A percentile compares a stretch with the other conserved stretches of the same genome.
phyloP scores from a whole-genome alignment of 2,329 filamentous ascomycete species.

The Diplodia seriata region DNA sequence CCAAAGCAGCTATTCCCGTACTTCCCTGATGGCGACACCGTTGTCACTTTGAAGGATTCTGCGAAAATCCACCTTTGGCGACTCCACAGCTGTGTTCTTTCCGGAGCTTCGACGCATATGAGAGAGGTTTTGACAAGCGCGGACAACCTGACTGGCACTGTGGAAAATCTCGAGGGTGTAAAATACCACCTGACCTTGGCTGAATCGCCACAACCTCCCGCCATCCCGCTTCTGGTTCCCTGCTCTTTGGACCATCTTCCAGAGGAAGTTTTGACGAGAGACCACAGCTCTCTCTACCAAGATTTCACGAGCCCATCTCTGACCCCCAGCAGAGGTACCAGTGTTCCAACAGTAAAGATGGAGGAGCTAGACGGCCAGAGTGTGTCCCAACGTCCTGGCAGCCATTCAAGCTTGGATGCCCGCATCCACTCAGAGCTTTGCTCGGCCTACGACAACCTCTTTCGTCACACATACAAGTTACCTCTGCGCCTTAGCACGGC shows the following conservation, averaged over 20 bases:
- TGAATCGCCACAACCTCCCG: neutral
- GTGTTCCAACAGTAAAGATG: neutral
- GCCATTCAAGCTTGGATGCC: neutral
- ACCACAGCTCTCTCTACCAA: too few species aligned
- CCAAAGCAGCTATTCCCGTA: slow-evolving; percentile 31
- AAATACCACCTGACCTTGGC: neutral
- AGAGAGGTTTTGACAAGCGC: neutral
- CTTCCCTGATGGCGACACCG: slow-evolving; percentile 36
- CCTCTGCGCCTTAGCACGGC: slow-evolving; percentile 35
- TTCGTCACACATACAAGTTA: slow-evolving; percentile 41
- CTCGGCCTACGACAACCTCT: slow-evolving; percentile 37
- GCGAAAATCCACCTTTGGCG: slow-evolving; percentile 20
- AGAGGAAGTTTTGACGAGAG: neutral
- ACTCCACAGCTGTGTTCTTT: slow-evolving; percentile 35
- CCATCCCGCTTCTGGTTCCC: neutral
- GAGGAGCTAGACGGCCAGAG: neutral
- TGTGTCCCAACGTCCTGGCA: neutral
- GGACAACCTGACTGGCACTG: neutral
- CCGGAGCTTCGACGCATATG: neutral
- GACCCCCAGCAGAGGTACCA: neutral
- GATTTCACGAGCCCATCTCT: neutral
- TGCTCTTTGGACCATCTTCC: neutral
- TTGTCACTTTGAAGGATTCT: slow-evolving; percentile 31
- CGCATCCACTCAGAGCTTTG: neutral
- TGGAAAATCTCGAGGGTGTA: too few species aligned